Percentiles rank a stretch among this genome's conserved stretches.
Conservation (phyloP, 2,329 filamentous ascomycete species). For the Trichoderma sp. region DNA sequence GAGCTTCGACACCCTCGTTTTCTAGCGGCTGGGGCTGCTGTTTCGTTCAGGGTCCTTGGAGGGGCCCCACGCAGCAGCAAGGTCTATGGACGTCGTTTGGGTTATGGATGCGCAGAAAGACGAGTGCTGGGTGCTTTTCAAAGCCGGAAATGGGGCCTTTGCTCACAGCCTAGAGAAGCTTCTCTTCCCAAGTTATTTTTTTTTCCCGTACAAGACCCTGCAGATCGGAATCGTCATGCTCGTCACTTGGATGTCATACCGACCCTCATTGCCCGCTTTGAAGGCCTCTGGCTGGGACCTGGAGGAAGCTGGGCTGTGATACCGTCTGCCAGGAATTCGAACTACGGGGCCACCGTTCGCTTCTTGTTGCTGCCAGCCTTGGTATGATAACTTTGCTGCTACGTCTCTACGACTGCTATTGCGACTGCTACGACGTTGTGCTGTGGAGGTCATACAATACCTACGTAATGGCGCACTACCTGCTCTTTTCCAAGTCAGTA, state of each 20-base stretch:
- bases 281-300: neutral
- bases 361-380: neutral
- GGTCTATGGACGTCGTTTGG: neutral
- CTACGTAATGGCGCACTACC: neutral
- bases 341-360: neutral
- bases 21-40: neutral
- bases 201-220: conserved; percentile 4
- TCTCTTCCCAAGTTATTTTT: neutral
- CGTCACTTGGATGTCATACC: conserved; percentile 23
- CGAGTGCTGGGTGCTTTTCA: neutral
- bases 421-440: neutral
- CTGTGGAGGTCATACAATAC: neutral
- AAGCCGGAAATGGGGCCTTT: neutral
- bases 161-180: neutral
- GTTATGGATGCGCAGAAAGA: neutral
- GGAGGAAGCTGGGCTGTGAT: neutral
- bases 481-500: neutral
- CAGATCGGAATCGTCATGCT: conserved; percentile 19
- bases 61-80: conserved; percentile 9
- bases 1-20: conserved; percentile 11
- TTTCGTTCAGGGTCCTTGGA: conserved; percentile 22
- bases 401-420: neutral
- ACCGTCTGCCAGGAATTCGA: conserved; percentile 1
- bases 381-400: neutral
- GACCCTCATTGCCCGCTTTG: neutral